Percentiles rank a stretch among this genome's conserved stretches.
Evolutionary conservation across 805 yeast species (phyloP).

Genomic region (Saccharomycopsis selenospora): DNA sequence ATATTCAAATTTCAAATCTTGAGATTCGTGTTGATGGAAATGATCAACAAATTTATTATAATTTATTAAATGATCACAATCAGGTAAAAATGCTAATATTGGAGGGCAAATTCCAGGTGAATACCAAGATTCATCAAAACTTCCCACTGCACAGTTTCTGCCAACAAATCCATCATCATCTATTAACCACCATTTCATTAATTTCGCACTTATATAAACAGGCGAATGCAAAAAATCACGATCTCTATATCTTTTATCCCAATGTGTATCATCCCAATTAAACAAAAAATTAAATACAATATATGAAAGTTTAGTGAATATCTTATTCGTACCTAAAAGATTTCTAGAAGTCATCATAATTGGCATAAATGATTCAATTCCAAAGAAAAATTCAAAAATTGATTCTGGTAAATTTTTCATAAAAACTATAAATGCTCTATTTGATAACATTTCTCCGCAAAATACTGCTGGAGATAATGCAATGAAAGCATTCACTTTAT

Average conservation of each 20-base stretch:
- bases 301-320: slow-evolving; percentile 63
- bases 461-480: slow-evolving; percentile 93
- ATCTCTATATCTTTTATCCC: slow-evolving; percentile 61
- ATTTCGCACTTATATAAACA: slow-evolving; percentile 65
- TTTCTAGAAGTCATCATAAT: slow-evolving; percentile 56
- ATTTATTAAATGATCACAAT: slow-evolving; percentile 68
- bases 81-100: slow-evolving; percentile 63
- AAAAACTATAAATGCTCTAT: slow-evolving; percentile 52
- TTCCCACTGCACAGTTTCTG: slow-evolving; percentile 37
- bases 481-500: slow-evolving; percentile 41
- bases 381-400: slow-evolving; percentile 51
- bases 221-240: slow-evolving; percentile 84
- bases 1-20: slow-evolving; percentile 30
- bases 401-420: slow-evolving; percentile 46
- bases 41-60: slow-evolving; percentile 62
- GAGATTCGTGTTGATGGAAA: slow-evolving; percentile 49
- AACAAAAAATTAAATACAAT: slow-evolving; percentile 80
- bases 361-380: slow-evolving; percentile 73
- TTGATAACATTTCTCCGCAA: slow-evolving; percentile 70
- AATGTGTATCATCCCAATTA: slow-evolving; percentile 76
- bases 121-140: slow-evolving; percentile 51
- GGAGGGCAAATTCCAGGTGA: slow-evolving; percentile 28
- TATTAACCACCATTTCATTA: slow-evolving; percentile 89
- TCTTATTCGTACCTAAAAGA: slow-evolving; percentile 38
- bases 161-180: slow-evolving; percentile 35